Conservation (phyloP, 805 yeast genomes). For the Pichia membranifaciens region DNA sequence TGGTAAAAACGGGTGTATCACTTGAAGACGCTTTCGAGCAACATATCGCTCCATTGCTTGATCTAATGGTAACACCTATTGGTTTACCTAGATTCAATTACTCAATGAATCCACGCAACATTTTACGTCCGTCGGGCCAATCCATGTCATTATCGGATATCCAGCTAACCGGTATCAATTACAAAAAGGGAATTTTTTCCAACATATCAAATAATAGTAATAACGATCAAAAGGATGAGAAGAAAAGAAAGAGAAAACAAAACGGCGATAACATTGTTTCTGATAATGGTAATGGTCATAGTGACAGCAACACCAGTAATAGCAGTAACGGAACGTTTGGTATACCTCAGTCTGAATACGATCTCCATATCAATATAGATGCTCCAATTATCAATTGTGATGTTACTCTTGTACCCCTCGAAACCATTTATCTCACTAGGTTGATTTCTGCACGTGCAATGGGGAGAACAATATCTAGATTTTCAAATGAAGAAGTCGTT, state of each 20-base stretch:
- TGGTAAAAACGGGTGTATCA: slow-evolving; percentile 30
- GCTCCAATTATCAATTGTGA: slow-evolving; percentile 91
- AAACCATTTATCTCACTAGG: slow-evolving; percentile 68
- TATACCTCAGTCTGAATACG: slow-evolving; percentile 48
- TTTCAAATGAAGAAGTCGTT: slow-evolving; percentile 35
- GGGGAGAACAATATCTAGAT: slow-evolving; percentile 57
- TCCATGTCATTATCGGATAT: slow-evolving; percentile 28
- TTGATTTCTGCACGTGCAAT: slow-evolving; percentile 68
- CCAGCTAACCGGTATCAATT: slow-evolving; percentile 24
- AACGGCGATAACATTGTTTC: slow-evolving; percentile 29
- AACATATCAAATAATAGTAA: neutral
- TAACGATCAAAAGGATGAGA: slow-evolving; percentile 13
- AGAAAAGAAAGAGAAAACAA: slow-evolving; percentile 19
- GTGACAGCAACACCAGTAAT: slow-evolving; percentile 13
- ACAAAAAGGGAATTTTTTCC: slow-evolving; percentile 10
- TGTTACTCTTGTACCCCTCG: slow-evolving; percentile 74
- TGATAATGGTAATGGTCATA: slow-evolving; percentile 5
- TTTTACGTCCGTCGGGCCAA: slow-evolving; percentile 76
- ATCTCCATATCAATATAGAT: slow-evolving; percentile 76
- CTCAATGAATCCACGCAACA: slow-evolving; percentile 67
- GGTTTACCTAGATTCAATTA: slow-evolving; percentile 89
- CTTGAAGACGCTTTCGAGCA: slow-evolving; percentile 49
- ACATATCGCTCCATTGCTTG: slow-evolving; percentile 56
- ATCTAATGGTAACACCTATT: slow-evolving; percentile 83
- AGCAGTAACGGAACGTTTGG: slow-evolving; percentile 24